phyloP scores from a whole-genome alignment of 768 basidiomycete species.

The Leucosporidium creatinivorum region DNA sequence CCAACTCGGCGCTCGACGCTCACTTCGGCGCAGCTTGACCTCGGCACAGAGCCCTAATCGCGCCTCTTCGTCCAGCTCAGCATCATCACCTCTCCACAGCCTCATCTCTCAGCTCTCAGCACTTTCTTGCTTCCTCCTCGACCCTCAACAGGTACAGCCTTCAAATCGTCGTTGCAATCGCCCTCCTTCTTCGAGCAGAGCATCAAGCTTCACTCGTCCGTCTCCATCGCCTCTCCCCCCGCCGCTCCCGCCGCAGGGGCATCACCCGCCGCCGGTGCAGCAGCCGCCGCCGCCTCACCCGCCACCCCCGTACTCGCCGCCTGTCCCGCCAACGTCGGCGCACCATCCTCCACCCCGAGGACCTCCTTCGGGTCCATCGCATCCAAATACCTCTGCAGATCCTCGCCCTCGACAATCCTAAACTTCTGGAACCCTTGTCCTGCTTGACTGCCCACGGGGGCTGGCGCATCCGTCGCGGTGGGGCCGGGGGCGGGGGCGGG shows the following conservation, averaged over 20 bases:
- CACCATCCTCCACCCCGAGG: conserved; percentile 24
- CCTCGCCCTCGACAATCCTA: conserved; percentile 79
- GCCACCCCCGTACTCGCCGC: conserved; percentile 41
- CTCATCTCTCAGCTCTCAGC: no score
- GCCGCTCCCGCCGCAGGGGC: background rate
- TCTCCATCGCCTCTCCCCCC: background rate
- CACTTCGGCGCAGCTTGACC: no score
- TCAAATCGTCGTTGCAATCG: no score
- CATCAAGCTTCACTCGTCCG: background rate
- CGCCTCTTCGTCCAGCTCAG: no score
- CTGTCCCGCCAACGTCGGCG: background rate
- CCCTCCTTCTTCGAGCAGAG: no score
- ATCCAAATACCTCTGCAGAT: conserved; percentile 64
- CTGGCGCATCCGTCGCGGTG: conserved; percentile 10
- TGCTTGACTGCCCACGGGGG: conserved; percentile 52
- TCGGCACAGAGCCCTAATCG: no score
- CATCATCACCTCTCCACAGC: no score
- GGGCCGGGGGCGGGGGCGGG: no score
- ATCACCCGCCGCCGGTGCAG: conserved; percentile 33
- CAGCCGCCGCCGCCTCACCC: conserved; percentile 43
- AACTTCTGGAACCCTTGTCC: conserved; percentile 54
- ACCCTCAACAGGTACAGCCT: no score
- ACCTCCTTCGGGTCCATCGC: conserved; percentile 55
- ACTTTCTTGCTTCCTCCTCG: no score
- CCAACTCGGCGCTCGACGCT: no score